phyloP scores from a whole-genome alignment of 2,329 filamentous ascomycete species.

The Penicillium corylophilum region DNA sequence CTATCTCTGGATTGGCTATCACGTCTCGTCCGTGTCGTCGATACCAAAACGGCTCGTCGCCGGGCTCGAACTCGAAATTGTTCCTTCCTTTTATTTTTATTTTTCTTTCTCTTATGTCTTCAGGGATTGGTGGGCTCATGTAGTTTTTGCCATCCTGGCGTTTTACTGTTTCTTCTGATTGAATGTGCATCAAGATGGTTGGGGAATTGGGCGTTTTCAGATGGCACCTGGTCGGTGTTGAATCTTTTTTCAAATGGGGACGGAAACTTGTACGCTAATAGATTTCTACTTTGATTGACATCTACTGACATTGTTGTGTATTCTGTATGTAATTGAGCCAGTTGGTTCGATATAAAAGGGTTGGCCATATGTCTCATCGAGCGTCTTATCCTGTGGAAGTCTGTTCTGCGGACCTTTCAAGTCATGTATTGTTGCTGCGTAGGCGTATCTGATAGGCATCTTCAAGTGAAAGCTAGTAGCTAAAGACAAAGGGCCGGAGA shows the following conservation, averaged over 20 bases:
- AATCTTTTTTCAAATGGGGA: constrained; percentile 4
- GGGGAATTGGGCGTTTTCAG: constrained; percentile 21
- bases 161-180: constrained; percentile 6
- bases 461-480: too few relatives aligned
- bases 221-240: constrained; percentile 15
- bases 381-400: too few relatives aligned
- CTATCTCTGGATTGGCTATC: background rate
- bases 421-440: too few relatives aligned
- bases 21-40: background rate
- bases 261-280: constrained; percentile 20
- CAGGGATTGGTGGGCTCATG: background rate
- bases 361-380: too few relatives aligned
- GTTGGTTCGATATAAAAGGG: background rate
- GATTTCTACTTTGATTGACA: constrained; percentile 8
- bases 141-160: background rate
- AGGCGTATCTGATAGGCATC: too few relatives aligned
- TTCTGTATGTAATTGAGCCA: background rate
- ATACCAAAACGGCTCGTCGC: background rate
- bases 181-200: constrained; percentile 21
- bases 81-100: background rate
- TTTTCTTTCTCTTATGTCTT: background rate
- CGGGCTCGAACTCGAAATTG: background rate
- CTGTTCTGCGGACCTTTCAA: too few relatives aligned
- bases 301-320: background rate
- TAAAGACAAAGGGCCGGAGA: too few relatives aligned